phyloP scores from a whole-genome alignment of 441 rosid genomes.

The Isatis lusitanica region DNA sequence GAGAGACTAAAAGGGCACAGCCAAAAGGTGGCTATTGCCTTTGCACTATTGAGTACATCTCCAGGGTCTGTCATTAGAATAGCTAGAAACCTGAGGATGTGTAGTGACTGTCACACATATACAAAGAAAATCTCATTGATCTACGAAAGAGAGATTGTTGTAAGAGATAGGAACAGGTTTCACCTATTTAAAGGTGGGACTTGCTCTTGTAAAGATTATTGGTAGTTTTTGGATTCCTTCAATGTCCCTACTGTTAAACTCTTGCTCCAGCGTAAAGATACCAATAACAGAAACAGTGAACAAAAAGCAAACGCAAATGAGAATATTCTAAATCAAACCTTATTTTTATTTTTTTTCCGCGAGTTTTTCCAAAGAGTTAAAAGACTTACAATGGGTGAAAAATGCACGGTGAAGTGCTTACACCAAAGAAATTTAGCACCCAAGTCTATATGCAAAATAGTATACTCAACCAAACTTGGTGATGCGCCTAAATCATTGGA shows the following conservation, averaged over 20 bases:
- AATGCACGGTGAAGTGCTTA: conserved; percentile 24
- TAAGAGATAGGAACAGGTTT: conserved; percentile 65
- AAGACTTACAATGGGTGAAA: conserved; percentile 35
- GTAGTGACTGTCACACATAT: conserved; percentile 75
- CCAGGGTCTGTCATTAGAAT: conserved; percentile 55
- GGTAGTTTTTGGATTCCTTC: conserved; percentile 45
- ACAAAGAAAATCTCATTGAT: conserved; percentile 60
- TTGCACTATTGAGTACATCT: conserved; percentile 56
- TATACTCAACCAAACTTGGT: conserved; percentile 36
- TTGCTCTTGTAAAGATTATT: conserved; percentile 81
- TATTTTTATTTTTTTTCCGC: conserved; percentile 12
- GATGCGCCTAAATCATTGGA: conserved; percentile 28
- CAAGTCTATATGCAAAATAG: conserved; percentile 32
- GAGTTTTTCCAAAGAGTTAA: conserved; percentile 28
- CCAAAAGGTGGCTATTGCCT: conserved; percentile 82
- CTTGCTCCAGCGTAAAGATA: conserved; percentile 14
- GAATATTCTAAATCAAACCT: conserved; percentile 16
- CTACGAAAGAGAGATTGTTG: conserved; percentile 60
- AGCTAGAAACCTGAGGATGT: conserved; percentile 75
- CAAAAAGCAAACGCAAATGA: background rate
- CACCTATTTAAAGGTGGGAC: conserved; percentile 81
- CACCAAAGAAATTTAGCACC: conserved; percentile 33
- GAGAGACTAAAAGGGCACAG: conserved; percentile 71
- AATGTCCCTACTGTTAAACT: background rate
- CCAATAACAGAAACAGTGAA: conserved; percentile 18